Evolutionary conservation across 306 rosid genomes (phyloP), one percentile per base, ranked within the genome.

Genomic region (Sphenostylis stenocarpa): DNA sequence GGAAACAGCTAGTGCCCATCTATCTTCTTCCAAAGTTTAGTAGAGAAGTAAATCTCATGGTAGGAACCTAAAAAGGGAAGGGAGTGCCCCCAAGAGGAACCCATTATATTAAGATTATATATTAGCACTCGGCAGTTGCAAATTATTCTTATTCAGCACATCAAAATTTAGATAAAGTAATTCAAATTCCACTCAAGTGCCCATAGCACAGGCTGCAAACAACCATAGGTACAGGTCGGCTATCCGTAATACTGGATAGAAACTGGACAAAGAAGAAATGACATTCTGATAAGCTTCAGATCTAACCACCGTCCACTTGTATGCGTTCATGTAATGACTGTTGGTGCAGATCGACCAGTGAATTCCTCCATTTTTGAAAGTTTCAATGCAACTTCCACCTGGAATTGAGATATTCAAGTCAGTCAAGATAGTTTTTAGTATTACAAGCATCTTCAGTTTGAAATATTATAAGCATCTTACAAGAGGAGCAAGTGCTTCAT

Each of bases 361-460:
- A 85, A 92, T 60, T 92, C 97, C 80, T 87, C 70, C 98, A 92
- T 95, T 89, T 92, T 95, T 12, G 99, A 95, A 70, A 95, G 98
- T 71, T 91, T 86, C 82, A 95, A 90, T 75, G 98, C 98, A 88
- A 90, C 96, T 79, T 86, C 96, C 77, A 92, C 99, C 99, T 95
- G 87, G 49, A 80, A 76, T 80, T 15, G 6, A 49, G 41, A 68
- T 4, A 24, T 45, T 29, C 66, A 19, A 33, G 16, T 48, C 67
- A 67, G 62, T 75, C 77, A 53, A 36, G 33, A 41, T 38, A 38
- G 43, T 38, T 7, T 0, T 10, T 8, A 41, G 3, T 7, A 7
- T 38, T 9, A 41, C 11, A 41, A 41, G 16, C 47, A 41, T 41
- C 47, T 41, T 10, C 14, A 41, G 6, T 12, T 12, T 41, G 47